Evolutionary conservation across 371 early-diverging fungal genomes (phyloP).

Genomic region (Haplosporangium sp.): DNA sequence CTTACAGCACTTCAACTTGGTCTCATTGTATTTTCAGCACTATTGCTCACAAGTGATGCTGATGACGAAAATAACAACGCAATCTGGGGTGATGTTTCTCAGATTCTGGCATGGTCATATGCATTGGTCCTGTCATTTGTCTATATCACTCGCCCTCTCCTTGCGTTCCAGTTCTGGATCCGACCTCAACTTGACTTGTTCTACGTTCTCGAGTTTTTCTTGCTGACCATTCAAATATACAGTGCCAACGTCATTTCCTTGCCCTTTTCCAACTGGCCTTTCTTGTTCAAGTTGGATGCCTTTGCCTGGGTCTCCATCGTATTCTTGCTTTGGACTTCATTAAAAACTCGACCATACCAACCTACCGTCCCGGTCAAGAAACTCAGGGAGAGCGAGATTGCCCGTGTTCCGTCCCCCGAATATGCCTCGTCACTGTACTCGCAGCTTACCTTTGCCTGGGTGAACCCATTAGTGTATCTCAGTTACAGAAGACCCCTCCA

Average conservation of each 20-base stretch:
- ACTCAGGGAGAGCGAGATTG: conserved; percentile 20
- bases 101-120: conserved; percentile 33
- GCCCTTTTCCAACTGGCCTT: conserved; percentile 17
- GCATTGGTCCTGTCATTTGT: conserved; percentile 34
- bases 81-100: conserved; percentile 14
- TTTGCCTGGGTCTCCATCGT: conserved; percentile 23
- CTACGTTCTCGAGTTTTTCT: conserved; percentile 19
- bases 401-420: conserved; percentile 63
- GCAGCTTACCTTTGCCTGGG: conserved; percentile 66
- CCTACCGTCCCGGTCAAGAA: conserved; percentile 10
- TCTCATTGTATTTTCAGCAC: conserved; percentile 29
- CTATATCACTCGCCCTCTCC: conserved; percentile 20
- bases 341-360: conserved; percentile 37
- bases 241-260: conserved; percentile 3
- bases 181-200: conserved; percentile 51
- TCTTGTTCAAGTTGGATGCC: conserved; percentile 34
- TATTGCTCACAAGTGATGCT: conserved; percentile 19
- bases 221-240: conserved; percentile 18
- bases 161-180: conserved; percentile 44
- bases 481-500: conserved; percentile 62
- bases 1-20: conserved; percentile 42
- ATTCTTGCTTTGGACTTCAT: conserved; percentile 31
- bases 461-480: conserved; percentile 63
- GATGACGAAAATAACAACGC: conserved; percentile 5
- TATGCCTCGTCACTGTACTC: conserved; percentile 66